Base-by-base conservation (phyloP, 1,284 basidiomycete genomes). In the Sporisorium sorghi region DNA sequence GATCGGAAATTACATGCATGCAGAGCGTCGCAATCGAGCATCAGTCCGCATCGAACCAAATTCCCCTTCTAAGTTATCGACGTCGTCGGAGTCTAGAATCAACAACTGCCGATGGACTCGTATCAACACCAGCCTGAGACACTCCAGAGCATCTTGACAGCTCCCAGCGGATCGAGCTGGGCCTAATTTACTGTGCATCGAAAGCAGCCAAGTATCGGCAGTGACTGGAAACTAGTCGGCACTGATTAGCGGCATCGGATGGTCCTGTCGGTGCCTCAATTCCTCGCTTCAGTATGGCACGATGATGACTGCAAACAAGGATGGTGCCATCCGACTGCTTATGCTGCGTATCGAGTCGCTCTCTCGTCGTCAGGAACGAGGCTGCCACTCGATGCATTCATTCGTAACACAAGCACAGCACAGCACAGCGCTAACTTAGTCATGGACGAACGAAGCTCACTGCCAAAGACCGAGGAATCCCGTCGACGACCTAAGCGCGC, bases 1-100 rank as follows among this genome's bases (percentile, higher is more conserved):
- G 61, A 64, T 64, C 62, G 32, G 11, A 46, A 49, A 47, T n/a
- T 43, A n/a, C n/a, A n/a, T n/a, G 43, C 50, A 65, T 65, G 62
- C 62, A 58, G 11, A 39, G 15, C 47, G 26, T 46, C 46, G 62
- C 62, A 58, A 65, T 58, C 44, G 35, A 58, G 56, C 62, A 57
- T 58, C 39, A 24, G n/a, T 21, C 43, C 49, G 54, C 61, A 58
- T 64, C 35, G 7, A 55, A 10, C 8, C 12, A 35, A 12, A 10
- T 35, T 14, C 33, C 33, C 7, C 33, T 35, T 35, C 14, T 35
- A 3, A 10, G 8, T 35, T 14, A 10, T 28, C 35, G 39, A 30
- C 9, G 19, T n/a, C n/a, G 48, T 50, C 48, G 48, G 48, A 50
- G 33, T 50, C 8, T 46, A 28, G 44, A 46, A 46, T 21, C 44